Evolutionary conservation across 345 rosid genomes (phyloP).

Genomic region (Schrenkiella parvula): DNA sequence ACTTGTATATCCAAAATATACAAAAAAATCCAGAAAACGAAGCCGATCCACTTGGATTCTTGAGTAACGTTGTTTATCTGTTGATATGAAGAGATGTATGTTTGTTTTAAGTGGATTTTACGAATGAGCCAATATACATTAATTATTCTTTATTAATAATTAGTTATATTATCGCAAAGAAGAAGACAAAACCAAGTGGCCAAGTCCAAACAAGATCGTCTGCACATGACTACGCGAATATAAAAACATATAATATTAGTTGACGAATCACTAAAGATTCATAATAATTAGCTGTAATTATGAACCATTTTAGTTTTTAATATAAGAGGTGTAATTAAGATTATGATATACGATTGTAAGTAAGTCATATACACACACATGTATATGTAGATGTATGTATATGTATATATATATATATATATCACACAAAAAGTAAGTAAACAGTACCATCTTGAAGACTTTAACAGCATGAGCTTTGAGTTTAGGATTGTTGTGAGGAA

Average conservation of each 20-base stretch:
- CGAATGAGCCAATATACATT: not conserved
- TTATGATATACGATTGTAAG: not conserved
- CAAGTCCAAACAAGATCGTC: slow-evolving; percentile 18
- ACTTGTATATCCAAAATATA: not conserved
- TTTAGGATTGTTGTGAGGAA: slow-evolving; percentile 55
- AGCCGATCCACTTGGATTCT: not conserved
- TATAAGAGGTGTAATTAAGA: not conserved
- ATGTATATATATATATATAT: not conserved
- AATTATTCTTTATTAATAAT: not conserved
- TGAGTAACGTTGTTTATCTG: not conserved
- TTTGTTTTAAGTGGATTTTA: not conserved
- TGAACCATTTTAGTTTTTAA: not conserved
- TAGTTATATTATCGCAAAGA: not conserved
- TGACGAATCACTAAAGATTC: not conserved
- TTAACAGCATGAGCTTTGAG: slow-evolving; percentile 72
- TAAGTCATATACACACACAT: not conserved
- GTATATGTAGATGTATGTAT: not conserved
- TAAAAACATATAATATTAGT: not conserved
- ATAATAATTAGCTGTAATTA: not conserved
- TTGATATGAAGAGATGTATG: not conserved
- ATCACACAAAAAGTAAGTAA: not conserved
- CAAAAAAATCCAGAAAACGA: not conserved
- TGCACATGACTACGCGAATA: slow-evolving; percentile 8
- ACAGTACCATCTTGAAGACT: slow-evolving; percentile 63
- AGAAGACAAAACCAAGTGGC: slow-evolving; percentile 23